Evolutionary conservation across 306 rosid species (phyloP), one percentile per base, ranked within the genome.

Genomic region (Cicer cuneatum): DNA sequence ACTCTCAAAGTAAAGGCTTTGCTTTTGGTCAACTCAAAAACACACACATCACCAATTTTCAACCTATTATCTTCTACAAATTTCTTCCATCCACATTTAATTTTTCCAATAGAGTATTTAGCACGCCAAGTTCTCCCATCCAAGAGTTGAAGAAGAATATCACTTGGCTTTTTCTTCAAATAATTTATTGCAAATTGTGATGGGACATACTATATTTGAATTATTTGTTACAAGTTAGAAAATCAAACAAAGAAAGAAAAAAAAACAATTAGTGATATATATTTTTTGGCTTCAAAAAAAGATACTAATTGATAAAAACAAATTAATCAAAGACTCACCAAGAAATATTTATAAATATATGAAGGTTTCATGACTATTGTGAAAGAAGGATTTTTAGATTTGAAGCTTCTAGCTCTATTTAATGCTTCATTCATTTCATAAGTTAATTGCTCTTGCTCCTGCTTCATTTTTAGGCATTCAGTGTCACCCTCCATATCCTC

Each of bases 1-100:
- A 59, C 76, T 59, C 38, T 77, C 6, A 77, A 69, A 35, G 52
- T 69, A 48, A 69, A 37, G 62, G 2, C 1, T 67, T 16, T 5
- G 2, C 29, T 59, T 11, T 67, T 67, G 4, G 5, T 59, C 18
- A 69, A 8, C 63, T 69, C 76, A 77, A 77, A 69, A 14, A 46
- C 1, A 38, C 75, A 77, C 9, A 46, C 43, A 68, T 77, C 69
- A 21, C 81, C 69, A 1, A 43, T 18, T 41, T 69, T 43, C 63
- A 81, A 61, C n/a, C 35, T 29, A 51, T 75, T 81, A 24, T 62
- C 77, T 71, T 7, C 10, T 6, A 1, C 29, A 81, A 89, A 85
- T 16, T 5, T n/a, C 38, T 19, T 67, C 90, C 90, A 89, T 24
- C 89, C 89, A 48, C 8, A 10, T 11, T 1, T 24, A 45, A 76